Conservation (phyloP, 2,329 filamentous ascomycete species). For the Lasiodiplodia gonubiensis region DNA sequence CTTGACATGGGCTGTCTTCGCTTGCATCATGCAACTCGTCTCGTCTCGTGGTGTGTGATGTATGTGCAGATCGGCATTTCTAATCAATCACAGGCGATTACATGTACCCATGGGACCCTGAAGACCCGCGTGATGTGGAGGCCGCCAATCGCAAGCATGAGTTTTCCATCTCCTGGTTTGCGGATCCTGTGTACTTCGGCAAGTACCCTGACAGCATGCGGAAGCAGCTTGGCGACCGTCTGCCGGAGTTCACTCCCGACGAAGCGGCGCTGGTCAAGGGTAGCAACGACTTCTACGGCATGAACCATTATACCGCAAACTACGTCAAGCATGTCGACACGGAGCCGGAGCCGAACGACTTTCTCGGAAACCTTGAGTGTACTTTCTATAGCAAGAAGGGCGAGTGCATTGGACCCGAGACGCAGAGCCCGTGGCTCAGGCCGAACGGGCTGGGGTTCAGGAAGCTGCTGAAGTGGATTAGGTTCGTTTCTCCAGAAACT, state of each 20-base stretch:
- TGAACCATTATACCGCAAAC: constrained; percentile 93
- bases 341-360: constrained; percentile 68
- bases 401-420: constrained; percentile 78
- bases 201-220: constrained; percentile 84
- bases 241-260: constrained; percentile 75
- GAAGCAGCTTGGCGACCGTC: constrained; percentile 76
- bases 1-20: constrained; percentile 1
- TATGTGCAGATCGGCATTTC: constrained; percentile 6
- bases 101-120: constrained; percentile 80
- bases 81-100: constrained; percentile 64
- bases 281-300: constrained; percentile 93
- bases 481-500: constrained; percentile 18
- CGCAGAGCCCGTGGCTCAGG: constrained; percentile 80
- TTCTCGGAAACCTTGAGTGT: constrained; percentile 75
- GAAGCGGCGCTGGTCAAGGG: constrained; percentile 77
- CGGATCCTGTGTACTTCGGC: constrained; percentile 84
- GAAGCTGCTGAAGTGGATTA: constrained; percentile 60
- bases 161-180: constrained; percentile 88
- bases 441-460: constrained; percentile 79
- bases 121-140: constrained; percentile 75
- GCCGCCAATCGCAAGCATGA: constrained; percentile 82
- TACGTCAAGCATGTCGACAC: constrained; percentile 77
- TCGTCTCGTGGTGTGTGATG: constrained; percentile 14
- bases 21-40: constrained; percentile 5
- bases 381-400: constrained; percentile 74